A percentile compares a stretch with the other conserved stretches of the same genome.
Evolutionary conservation across 371 early-diverging fungal genomes (phyloP).

Genomic region (Homolaphlyctis polyrhiza): DNA sequence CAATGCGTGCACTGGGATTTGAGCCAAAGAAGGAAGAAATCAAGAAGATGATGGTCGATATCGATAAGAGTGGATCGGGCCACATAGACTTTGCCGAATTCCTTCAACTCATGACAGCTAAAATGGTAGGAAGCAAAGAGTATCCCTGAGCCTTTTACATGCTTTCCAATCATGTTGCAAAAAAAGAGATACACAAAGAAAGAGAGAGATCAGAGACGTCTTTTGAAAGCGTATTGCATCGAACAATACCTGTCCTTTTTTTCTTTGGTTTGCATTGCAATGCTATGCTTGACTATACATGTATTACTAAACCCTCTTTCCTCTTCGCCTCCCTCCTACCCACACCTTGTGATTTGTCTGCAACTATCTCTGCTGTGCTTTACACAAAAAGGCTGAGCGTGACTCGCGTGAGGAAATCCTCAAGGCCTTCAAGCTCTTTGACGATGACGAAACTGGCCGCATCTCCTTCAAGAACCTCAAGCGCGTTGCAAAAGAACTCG

Average conservation of each 20-base stretch:
- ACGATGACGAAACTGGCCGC: constrained; percentile 9
- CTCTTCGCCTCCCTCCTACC: background rate
- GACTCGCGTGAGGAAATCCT: constrained; percentile 18
- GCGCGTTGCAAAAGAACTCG: constrained; percentile 44
- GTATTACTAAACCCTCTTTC: background rate
- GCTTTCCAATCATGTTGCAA: too few relatives aligned
- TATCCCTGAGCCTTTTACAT: background rate
- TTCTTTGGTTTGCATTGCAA: background rate
- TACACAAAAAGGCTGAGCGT: constrained; percentile 15
- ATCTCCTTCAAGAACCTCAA: constrained; percentile 33
- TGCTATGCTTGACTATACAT: background rate
- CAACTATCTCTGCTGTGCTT: background rate
- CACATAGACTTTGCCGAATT: constrained; percentile 42
- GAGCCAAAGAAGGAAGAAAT: constrained; percentile 39
- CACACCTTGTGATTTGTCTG: background rate
- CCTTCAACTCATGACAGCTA: constrained; percentile 22
- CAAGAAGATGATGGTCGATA: constrained; percentile 27
- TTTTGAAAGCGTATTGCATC: too few relatives aligned
- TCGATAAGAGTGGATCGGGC: constrained; percentile 36
- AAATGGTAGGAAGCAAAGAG: constrained; percentile 17
- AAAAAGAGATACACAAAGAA: too few relatives aligned
- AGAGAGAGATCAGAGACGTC: too few relatives aligned
- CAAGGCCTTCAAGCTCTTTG: constrained; percentile 13
- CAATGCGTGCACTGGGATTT: constrained; percentile 38
- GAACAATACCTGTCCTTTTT: too few relatives aligned